Conservation (phyloP, 2,329 filamentous ascomycete species). For the Arthrobotrys sinensis region DNA sequence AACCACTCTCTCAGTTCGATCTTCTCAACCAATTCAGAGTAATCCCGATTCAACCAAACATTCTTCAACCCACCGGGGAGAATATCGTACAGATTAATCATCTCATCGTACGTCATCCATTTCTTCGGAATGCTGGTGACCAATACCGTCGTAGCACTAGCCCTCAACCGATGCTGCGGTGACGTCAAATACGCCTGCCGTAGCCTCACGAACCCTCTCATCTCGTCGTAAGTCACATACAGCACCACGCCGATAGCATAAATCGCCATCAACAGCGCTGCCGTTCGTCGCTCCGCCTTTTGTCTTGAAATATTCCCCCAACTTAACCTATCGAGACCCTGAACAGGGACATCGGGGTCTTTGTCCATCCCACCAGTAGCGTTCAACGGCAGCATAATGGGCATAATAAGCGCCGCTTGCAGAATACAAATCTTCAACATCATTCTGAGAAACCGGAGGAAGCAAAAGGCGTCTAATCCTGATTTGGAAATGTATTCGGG, state of each 20-base stretch:
- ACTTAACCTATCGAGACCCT: slow-evolving; percentile 84
- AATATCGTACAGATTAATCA: slow-evolving; percentile 90
- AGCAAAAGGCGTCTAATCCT: slow-evolving; percentile 96
- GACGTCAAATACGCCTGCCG: slow-evolving; percentile 95
- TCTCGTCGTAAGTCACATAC: slow-evolving; percentile 86
- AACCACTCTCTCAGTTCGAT: slow-evolving; percentile 81
- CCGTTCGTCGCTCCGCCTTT: slow-evolving; percentile 82
- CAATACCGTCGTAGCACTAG: slow-evolving; percentile 94
- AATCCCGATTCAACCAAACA: slow-evolving; percentile 95
- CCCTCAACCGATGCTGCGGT: slow-evolving; percentile 91
- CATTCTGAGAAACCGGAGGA: slow-evolving; percentile 88
- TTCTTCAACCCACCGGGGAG: slow-evolving; percentile 96
- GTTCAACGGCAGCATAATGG: slow-evolving; percentile 89
- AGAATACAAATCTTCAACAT: slow-evolving; percentile 93
- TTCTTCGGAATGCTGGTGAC: slow-evolving; percentile 91
- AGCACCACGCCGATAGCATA: slow-evolving; percentile 86
- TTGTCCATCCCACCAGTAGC: slow-evolving; percentile 78
- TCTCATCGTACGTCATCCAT: slow-evolving; percentile 87
- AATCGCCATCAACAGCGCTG: slow-evolving; percentile 85
- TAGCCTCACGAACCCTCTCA: slow-evolving; percentile 90
- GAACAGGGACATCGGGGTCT: slow-evolving; percentile 70
- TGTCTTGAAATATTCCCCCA: slow-evolving; percentile 85
- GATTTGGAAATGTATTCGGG: slow-evolving; percentile 91
- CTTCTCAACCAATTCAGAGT: slow-evolving; percentile 86
- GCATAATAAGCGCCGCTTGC: slow-evolving; percentile 82